Evolutionary conservation across 2,329 filamentous ascomycete genomes (phyloP).

Genomic region (Fusarium torulosum): DNA sequence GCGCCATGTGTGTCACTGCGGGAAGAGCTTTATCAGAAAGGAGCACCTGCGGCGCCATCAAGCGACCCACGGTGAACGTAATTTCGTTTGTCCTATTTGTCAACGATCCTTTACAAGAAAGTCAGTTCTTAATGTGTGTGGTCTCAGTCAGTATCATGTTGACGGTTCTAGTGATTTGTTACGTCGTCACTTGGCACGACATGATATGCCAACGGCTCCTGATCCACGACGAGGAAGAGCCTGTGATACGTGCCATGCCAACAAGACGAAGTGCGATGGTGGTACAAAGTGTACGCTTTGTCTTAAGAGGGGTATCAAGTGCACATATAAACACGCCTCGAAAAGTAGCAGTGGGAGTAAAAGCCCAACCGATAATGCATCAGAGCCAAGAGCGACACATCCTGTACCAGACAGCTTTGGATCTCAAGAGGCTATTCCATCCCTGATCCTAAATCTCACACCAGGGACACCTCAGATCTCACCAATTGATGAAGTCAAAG

Average conservation of each 20-base stretch:
- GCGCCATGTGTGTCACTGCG: constrained; percentile 56
- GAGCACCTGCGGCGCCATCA: constrained; percentile 57
- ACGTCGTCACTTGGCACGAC: constrained; percentile 54
- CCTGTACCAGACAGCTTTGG: not conserved
- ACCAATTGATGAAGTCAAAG: constrained; percentile 18
- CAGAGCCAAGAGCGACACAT: constrained; percentile 1
- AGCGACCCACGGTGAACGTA: constrained; percentile 54
- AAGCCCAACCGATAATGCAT: constrained; percentile 14
- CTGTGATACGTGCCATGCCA: constrained; percentile 59
- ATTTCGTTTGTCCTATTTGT: constrained; percentile 54
- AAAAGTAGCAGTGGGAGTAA: constrained; percentile 23
- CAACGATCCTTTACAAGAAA: constrained; percentile 56
- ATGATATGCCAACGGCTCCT: constrained; percentile 50
- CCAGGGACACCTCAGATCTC: constrained; percentile 7
- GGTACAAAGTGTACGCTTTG: constrained; percentile 56
- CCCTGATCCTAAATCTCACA: constrained; percentile 5
- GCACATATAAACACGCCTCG: constrained; percentile 52
- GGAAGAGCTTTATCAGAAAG: constrained; percentile 57
- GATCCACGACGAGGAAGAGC: constrained; percentile 55
- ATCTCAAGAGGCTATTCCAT: not conserved
- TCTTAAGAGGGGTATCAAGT: constrained; percentile 54
- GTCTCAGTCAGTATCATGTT: not conserved
- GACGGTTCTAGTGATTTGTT: constrained; percentile 52
- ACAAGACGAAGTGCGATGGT: constrained; percentile 61
- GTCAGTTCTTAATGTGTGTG: constrained; percentile 40